A percentile compares a stretch with the other conserved stretches of the same genome.
These are phyloP conservation scores for Metarhizium sp. DNA, from an alignment of 2,329 filamentous ascomycete species.

Conservation along the genomic window DNA sequence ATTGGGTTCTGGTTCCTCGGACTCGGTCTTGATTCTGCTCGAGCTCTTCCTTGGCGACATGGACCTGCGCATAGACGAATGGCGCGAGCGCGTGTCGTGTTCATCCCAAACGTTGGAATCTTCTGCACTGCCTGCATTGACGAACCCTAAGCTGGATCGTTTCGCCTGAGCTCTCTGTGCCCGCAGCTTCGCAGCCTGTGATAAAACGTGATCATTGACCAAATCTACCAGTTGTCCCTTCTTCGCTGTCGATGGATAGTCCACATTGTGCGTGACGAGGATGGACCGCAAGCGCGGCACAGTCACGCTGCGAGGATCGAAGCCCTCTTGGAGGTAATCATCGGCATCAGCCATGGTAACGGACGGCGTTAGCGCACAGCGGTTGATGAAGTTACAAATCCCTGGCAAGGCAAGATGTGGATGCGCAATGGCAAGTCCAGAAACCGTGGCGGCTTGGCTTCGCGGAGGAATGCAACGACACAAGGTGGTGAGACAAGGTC, in stretches of 20 bases:
- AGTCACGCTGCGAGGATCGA: slow-evolving; percentile 75
- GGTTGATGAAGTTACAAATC: not conserved
- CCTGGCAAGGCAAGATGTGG: not conserved
- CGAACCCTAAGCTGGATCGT: slow-evolving; percentile 79
- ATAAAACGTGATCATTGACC: slow-evolving; percentile 69
- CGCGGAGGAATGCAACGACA: not conserved
- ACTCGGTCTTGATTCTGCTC: slow-evolving; percentile 42
- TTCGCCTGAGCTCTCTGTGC: slow-evolving; percentile 68
- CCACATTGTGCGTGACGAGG: slow-evolving; percentile 77
- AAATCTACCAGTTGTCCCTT: slow-evolving; percentile 81
- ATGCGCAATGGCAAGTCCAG: not conserved
- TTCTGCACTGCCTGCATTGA: slow-evolving; percentile 57
- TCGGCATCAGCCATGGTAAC: slow-evolving; percentile 54
- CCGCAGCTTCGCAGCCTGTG: slow-evolving; percentile 69
- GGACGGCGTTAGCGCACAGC: slow-evolving; percentile 1
- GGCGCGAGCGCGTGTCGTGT: slow-evolving; percentile 43
- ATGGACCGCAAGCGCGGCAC: slow-evolving; percentile 85
- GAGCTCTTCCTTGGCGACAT: slow-evolving; percentile 46
- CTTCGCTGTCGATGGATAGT: slow-evolving; percentile 83
- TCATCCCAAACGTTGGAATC: slow-evolving; percentile 54
- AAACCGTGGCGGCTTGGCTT: not conserved
- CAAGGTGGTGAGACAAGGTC: slow-evolving; percentile 4
- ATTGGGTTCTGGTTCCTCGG: slow-evolving; percentile 31
- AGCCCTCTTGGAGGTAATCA: slow-evolving; percentile 79
- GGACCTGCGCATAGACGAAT: slow-evolving; percentile 40